These are phyloP conservation scores for Aspergillus tanneri DNA, from an alignment of 2,329 filamentous ascomycete genomes.

Conservation along the genomic window DNA sequence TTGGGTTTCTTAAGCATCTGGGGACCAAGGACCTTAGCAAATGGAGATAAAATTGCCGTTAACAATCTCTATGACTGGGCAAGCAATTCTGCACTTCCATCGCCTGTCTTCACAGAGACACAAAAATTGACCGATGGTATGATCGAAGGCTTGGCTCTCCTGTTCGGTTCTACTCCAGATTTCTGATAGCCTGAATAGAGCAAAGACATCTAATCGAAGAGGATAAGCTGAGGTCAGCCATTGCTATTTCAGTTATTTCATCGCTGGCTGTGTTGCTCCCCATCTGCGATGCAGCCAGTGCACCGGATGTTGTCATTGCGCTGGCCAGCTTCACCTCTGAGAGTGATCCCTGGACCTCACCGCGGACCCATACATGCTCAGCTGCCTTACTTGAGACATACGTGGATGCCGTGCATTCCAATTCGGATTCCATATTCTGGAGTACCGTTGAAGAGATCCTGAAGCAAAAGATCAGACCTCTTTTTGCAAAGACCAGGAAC, in stretches of 20 bases:
- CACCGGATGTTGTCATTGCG: constrained; percentile 29
- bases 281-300: constrained; percentile 21
- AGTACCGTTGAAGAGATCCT: constrained; percentile 17
- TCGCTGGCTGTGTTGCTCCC: constrained; percentile 19
- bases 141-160: not conserved
- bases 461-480: constrained; percentile 37
- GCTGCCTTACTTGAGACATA: constrained; percentile 15
- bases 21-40: constrained; percentile 16
- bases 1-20: constrained; percentile 24
- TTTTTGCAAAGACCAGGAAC: constrained; percentile 44
- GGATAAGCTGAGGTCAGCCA: constrained; percentile 25
- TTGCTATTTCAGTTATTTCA: constrained; percentile 33
- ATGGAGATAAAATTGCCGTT: constrained; percentile 25
- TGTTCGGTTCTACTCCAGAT: not conserved
- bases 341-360: constrained; percentile 38
- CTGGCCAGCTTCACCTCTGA: constrained; percentile 35
- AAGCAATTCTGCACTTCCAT: constrained; percentile 31
- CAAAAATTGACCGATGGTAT: constrained; percentile 26
- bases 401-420: not conserved
- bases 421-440: constrained; percentile 17
- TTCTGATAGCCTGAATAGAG: constrained; percentile 14
- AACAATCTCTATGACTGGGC: constrained; percentile 36
- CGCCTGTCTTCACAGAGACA: constrained; percentile 30
- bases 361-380: constrained; percentile 20
- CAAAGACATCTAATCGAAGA: constrained; percentile 23